Evolutionary conservation across 352 stramenopile genomes (phyloP).

Genomic region (Phytophthora macrochlamydospora): DNA sequence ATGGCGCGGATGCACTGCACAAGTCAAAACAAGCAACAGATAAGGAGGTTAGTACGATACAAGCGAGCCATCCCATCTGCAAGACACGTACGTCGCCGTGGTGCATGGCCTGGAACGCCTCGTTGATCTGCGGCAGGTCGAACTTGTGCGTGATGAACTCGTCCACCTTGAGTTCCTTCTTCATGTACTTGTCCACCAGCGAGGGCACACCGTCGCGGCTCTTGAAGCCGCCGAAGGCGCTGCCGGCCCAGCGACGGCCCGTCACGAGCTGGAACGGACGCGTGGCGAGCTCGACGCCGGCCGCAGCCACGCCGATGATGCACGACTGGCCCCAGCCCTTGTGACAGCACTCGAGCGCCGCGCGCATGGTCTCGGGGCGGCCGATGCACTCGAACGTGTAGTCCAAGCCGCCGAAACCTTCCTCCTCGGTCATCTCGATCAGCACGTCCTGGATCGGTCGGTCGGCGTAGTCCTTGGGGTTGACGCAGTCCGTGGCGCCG

Average conservation of each 20-base stretch:
- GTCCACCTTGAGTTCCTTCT: conserved; percentile 95
- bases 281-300: conserved; percentile 97
- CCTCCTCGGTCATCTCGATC: conserved; percentile 94
- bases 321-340: conserved; percentile 96
- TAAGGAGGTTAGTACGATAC: conserved; percentile 17
- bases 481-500: conserved; percentile 97
- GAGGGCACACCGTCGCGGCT: conserved; percentile 90
- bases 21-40: conserved; percentile 5
- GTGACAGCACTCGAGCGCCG: conserved; percentile 96
- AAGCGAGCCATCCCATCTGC: not conserved
- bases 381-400: conserved; percentile 99
- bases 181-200: conserved; percentile 93
- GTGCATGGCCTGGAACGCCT: conserved; percentile 97
- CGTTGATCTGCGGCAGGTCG: conserved; percentile 93
- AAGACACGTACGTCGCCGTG: conserved; percentile 66
- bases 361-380: conserved; percentile 94
- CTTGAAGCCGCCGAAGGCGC: conserved; percentile 95
- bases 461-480: conserved; percentile 92
- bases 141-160: conserved; percentile 98
- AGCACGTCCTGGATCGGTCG: conserved; percentile 95
- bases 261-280: conserved; percentile 98
- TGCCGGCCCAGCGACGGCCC: conserved; percentile 93
- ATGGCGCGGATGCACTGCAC: conserved; percentile 82
- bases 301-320: conserved; percentile 97
- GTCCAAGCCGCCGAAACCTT: conserved; percentile 83